Base-by-base conservation (phyloP, 257 asterid genomes). In the Linaria vulgaris region DNA sequence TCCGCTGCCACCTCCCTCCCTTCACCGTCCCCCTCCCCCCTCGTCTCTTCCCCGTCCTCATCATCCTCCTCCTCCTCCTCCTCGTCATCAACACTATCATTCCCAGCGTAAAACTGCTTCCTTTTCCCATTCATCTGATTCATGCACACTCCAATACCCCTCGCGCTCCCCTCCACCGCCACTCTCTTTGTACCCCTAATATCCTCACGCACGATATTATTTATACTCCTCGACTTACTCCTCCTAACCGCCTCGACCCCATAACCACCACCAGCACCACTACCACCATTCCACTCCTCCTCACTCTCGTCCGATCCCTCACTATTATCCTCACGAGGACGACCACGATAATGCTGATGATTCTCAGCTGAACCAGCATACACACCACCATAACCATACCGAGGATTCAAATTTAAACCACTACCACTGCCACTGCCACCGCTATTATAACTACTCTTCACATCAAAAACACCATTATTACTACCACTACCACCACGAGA, bases 1-100 rank as follows among this genome's bases (percentile, higher is more conserved):
- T 83, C 94, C 0, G 78, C 82, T 0, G 92, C 96, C 72, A 91
- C 59, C 64, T 81, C 86, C 76, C 49, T 67, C 64, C 83, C 95
- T 15, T 72, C 80, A 34, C 34, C 70, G 1, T 58, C 70, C n/a
- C 21, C 72, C 37, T 57, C 80, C 24, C 55, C 86, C 13, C 48
- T 74, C 46, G 10, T 64, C 59, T 69, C 82, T 8, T 38, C 72
- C 10, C 48, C 77, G 1, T 58, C 80, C 19, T 73, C 77, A 24
- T 57, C 69, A 20, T 72, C 81, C 8, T 64, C 84, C n/a, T 54
- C 80, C 21, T 64, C 76, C 1, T 54, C 79, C 19, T 63, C 83
- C 6, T 64, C 78, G 6, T 77, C 77, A 4, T 62, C 81, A 16
- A 70, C 79, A 30, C 70, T 61, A 56, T 34, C 76, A 16, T 71